phyloP scores from a whole-genome alignment of 176 grass and related monocot species.

The Saccharum officinarum region DNA sequence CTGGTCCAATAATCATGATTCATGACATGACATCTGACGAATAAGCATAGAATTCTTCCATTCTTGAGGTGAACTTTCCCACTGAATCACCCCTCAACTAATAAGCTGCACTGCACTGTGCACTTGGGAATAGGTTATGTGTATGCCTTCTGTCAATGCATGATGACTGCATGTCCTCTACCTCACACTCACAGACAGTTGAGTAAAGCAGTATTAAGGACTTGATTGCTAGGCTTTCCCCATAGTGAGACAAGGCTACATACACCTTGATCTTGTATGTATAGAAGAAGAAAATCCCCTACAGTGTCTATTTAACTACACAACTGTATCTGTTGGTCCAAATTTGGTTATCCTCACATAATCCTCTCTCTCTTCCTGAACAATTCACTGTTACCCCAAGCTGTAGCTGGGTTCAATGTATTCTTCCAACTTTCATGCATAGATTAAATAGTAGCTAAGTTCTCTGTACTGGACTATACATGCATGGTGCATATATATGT shows the following conservation, averaged over 20 bases:
- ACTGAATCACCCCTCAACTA: not conserved
- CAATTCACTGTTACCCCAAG: not conserved
- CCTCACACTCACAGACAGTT: not conserved
- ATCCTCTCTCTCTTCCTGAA: not conserved
- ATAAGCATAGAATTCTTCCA: conserved; percentile 18
- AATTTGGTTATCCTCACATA: not conserved
- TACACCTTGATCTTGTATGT: not conserved
- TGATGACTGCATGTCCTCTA: not conserved
- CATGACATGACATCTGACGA: not conserved
- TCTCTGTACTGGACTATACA: not conserved
- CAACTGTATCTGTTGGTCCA: not conserved
- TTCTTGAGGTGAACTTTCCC: not conserved
- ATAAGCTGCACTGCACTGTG: not conserved
- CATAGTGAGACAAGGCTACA: conserved; percentile 23
- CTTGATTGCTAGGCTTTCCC: not conserved
- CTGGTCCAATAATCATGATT: conserved; percentile 14
- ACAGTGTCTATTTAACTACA: not conserved
- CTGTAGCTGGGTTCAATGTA: not conserved
- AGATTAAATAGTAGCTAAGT: not conserved
- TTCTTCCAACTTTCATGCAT: not conserved
- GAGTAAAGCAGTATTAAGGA: not conserved
- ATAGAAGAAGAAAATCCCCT: conserved; percentile 8
- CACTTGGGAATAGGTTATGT: not conserved
- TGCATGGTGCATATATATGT: not conserved
- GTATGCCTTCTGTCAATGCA: not conserved